Base-by-base conservation (phyloP, 306 rosid genomes). In the Citrullus mucosospermus region DNA sequence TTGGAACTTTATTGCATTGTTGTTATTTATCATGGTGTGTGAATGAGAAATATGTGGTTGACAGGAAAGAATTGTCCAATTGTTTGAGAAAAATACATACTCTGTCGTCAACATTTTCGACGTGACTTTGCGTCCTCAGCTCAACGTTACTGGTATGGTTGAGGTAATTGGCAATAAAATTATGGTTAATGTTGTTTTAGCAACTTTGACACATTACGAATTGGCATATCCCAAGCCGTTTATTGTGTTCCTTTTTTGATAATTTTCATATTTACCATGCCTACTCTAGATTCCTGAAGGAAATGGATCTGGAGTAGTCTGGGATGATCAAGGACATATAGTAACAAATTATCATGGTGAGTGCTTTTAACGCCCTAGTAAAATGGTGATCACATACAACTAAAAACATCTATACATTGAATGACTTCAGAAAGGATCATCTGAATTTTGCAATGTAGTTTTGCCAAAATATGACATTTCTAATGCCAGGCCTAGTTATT, bases 261-360 rank as follows among this genome's bases (percentile, higher is more conserved):
- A 20, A 4, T 32, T 41, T 50, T 48, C 77, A 7, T 30, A 39
- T 43, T 25, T 16, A 16, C 60, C 12, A 16, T 54, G 5, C 48
- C 68, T 80, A 22, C 80, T 57, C 39, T 88, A 95, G 99, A 82
- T 95, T 87, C 97, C 99, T 22, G 99, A 95, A 87, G 99, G 99
- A 87, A 92, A 95, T 84, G 99, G 97, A 82, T 92, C 99, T 55
- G 99, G 99, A 78, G 96, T 95, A 61, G 92, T 95, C 58, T 95
- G 99, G 99, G 97, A 95, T 79, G 87, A 82, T 30, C 91, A 90
- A 77, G 99, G 97, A 60, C 93, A 95, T 89, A 88, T 95, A 54
- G 97, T 95, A 59, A 95, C 99, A 77, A 95, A 95, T 80, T 92
- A 92, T 87, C 99, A 95, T 25, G 99, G 99, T 95, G 82, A 87